Evolutionary conservation across 2,329 filamentous ascomycete genomes (phyloP).

Genomic region (Fonsecaea erecta): DNA sequence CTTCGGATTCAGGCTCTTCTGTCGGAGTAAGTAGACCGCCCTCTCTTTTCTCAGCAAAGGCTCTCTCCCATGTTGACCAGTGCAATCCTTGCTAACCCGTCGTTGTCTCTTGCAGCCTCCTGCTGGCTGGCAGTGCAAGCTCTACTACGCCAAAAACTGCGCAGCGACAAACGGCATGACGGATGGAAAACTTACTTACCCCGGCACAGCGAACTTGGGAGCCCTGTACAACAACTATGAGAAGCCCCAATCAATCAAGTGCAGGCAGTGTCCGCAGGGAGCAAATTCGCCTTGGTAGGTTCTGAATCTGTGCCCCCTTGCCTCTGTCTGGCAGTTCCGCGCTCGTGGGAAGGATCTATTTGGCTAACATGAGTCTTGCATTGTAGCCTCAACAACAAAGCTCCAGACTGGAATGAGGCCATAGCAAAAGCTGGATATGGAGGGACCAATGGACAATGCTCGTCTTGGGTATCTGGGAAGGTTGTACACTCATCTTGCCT

Average conservation of each 20-base stretch:
- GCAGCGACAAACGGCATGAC: constrained; percentile 11
- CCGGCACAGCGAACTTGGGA: constrained; percentile 25
- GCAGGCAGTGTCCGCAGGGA: constrained; percentile 18
- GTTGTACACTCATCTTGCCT: neutral
- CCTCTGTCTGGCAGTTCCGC: too few species aligned
- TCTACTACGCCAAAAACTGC: constrained; percentile 25
- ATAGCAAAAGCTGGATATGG: constrained; percentile 11
- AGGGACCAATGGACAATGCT: constrained; percentile 3
- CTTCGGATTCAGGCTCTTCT: constrained; percentile 18
- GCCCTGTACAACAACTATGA: constrained; percentile 15
- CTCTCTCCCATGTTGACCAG: neutral
- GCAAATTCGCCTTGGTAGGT: constrained; percentile 27
- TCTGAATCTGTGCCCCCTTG: neutral
- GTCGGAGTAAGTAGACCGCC: constrained; percentile 25
- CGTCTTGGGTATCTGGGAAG: neutral
- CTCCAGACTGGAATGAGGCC: constrained; percentile 21
- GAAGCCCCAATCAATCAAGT: constrained; percentile 23
- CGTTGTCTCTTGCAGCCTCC: constrained; percentile 18
- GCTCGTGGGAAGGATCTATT: neutral
- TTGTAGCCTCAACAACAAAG: constrained; percentile 29
- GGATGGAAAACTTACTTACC: constrained; percentile 30
- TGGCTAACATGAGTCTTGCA: neutral
- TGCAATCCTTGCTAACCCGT: neutral
- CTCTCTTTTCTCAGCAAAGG: neutral
- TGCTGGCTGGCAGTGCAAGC: constrained; percentile 26